phyloP scores from a whole-genome alignment of 176 grass and related monocot species.

The Alopecurus myosuroides region DNA sequence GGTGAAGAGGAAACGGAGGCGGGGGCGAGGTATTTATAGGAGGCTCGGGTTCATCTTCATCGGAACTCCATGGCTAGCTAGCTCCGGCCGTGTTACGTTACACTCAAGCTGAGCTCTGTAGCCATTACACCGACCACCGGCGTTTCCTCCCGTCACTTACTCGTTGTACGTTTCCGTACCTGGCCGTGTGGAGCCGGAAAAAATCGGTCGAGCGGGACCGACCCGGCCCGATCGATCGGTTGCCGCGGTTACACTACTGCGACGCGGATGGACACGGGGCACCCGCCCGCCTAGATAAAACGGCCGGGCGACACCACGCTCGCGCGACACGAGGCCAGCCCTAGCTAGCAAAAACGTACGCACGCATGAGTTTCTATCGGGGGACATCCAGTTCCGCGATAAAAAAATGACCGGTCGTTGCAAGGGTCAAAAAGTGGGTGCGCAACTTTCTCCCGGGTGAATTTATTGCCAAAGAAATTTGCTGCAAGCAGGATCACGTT shows the following conservation, averaged over 20 bases:
- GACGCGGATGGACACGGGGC: not conserved
- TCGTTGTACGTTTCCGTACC: not conserved
- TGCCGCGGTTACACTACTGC: not conserved
- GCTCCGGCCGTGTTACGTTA: not conserved
- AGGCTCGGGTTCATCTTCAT: too few relatives aligned
- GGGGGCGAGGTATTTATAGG: slow-evolving; percentile 15
- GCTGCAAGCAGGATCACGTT: not conserved
- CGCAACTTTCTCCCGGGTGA: not conserved
- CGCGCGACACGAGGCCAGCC: too few relatives aligned
- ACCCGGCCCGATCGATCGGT: not conserved
- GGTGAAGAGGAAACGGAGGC: slow-evolving; percentile 5
- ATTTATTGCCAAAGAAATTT: not conserved
- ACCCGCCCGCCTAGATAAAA: not conserved
- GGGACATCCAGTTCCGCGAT: not conserved
- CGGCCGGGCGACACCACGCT: too few relatives aligned
- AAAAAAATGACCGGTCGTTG: not conserved
- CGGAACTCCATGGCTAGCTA: not conserved
- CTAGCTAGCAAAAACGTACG: too few relatives aligned
- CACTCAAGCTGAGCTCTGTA: not conserved
- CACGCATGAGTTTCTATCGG: not conserved
- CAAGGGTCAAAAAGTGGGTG: not conserved
- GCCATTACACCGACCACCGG: not conserved
- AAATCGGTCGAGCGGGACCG: not conserved
- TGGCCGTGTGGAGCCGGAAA: not conserved
- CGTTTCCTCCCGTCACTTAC: not conserved